Base-by-base conservation (phyloP, 305 asterid species). In the Euphrasia arctica region DNA sequence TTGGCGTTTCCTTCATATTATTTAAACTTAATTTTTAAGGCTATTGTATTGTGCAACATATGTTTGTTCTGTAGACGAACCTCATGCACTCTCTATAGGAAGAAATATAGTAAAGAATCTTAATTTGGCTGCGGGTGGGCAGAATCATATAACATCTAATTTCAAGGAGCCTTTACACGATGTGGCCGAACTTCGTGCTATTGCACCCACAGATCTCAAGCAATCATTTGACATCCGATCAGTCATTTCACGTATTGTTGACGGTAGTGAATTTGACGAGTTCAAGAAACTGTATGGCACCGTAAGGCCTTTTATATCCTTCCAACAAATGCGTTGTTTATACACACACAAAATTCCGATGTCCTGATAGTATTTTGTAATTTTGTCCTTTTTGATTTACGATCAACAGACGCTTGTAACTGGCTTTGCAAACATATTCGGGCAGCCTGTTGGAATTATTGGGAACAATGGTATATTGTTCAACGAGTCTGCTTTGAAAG, bases 251-350 rank as follows among this genome's bases (percentile, higher is more conserved):
- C 96, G 89, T 63, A 80, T 87, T 60, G 94, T 84, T 62, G 97
- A 92, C 70, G 96, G 95, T 71, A 92, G 98, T 67, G 89, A 87
- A 76, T 92, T 92, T 73, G 97, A 92, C 72, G 98, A 92, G 68
- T 92, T 90, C 96, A 92, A 90, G 95, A 89, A 92, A 82, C 69
- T 92, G 76, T 89, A 92, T 73, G 97, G 98, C 83, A 84, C 91
- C 83, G 97, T 92, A 86, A 85, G 96, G 79, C 79, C 79, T 68
- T 68, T 76, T 63, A 56, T 59, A 50, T 67, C 65, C 70, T 54
- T 9, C 25, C 58, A 18, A 49, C 61, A 39, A 60, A 72, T 59
- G 29, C 64, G 5, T 4, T 55, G 3, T 9, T 22, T 48, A 4
- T 18, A 49, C 56, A 11, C 2, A 11, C 12, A 9, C 43, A 42